These are phyloP conservation scores for Naganishia albida DNA, from an alignment of 1,284 basidiomycete genomes.

Conservation along the genomic window DNA sequence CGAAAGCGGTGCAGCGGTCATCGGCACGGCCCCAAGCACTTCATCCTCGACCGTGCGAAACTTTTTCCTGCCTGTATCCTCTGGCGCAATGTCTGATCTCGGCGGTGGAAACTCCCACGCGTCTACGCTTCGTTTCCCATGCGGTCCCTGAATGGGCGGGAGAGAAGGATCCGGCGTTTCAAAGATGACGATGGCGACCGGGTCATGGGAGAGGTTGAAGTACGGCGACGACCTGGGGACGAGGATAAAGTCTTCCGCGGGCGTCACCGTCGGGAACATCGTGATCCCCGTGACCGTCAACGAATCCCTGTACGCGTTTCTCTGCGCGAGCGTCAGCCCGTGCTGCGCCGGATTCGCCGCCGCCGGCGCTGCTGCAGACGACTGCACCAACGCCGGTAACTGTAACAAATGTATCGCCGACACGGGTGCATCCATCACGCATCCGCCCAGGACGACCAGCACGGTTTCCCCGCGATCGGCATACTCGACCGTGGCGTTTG, in stretches of 20 bases:
- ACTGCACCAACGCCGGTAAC: slow-evolving; percentile 70
- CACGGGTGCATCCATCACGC: slow-evolving; percentile 58
- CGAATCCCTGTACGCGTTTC: slow-evolving; percentile 67
- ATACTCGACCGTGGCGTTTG: slow-evolving; percentile 50
- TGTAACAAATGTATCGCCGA: slow-evolving; percentile 70
- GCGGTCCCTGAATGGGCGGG: slow-evolving; percentile 42
- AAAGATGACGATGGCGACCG: slow-evolving; percentile 63
- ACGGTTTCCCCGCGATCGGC: slow-evolving; percentile 65
- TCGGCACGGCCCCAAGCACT: slow-evolving; percentile 47
- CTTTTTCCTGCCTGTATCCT: slow-evolving; percentile 48
- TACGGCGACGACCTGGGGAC: slow-evolving; percentile 72
- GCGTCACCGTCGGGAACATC: slow-evolving; percentile 64
- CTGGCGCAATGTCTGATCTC: slow-evolving; percentile 44
- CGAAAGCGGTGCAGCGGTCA: slow-evolving; percentile 41
- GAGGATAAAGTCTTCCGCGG: slow-evolving; percentile 76
- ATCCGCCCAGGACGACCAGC: slow-evolving; percentile 76
- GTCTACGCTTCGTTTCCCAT: slow-evolving; percentile 50
- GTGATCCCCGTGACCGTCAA: slow-evolving; percentile 62
- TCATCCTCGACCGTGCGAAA: slow-evolving; percentile 48
- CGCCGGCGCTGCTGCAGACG: slow-evolving; percentile 38
- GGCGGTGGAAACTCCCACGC: slow-evolving; percentile 56
- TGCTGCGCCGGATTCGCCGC: slow-evolving; percentile 33
- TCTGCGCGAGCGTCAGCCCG: slow-evolving; percentile 60
- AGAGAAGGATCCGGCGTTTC: slow-evolving; percentile 47
- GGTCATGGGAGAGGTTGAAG: slow-evolving; percentile 69